phyloP scores from a whole-genome alignment of 2,329 filamentous ascomycete genomes.

The Ophiostoma perfectum region DNA sequence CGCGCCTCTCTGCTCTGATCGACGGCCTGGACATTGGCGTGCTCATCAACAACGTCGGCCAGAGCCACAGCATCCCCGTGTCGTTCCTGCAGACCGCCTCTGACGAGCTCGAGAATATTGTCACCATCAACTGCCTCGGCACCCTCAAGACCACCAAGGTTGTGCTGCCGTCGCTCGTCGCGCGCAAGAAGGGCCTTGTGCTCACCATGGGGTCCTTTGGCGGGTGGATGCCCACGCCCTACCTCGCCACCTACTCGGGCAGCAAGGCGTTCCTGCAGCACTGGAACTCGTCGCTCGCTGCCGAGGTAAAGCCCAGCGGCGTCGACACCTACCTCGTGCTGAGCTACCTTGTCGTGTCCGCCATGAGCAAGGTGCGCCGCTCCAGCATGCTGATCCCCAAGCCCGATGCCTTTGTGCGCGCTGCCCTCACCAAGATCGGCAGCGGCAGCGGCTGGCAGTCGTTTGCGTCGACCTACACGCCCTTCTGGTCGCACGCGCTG shows the following conservation, averaged over 20 bases:
- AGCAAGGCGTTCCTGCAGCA: conserved; percentile 97
- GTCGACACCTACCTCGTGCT: conserved; percentile 89
- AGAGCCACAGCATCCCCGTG: conserved; percentile 88
- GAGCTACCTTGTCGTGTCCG: conserved; percentile 87
- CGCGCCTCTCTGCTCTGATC: conserved; percentile 62
- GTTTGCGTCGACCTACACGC: conserved; percentile 78
- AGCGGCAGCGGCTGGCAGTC: conserved; percentile 77
- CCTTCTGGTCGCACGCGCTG: conserved; percentile 85
- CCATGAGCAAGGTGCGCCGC: conserved; percentile 93
- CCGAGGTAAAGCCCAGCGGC: conserved; percentile 73
- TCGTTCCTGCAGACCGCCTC: conserved; percentile 74
- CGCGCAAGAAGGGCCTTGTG: conserved; percentile 80
- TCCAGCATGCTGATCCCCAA: conserved; percentile 72
- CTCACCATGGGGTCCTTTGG: conserved; percentile 97
- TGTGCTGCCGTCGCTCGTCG: conserved; percentile 76
- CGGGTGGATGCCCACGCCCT: conserved; percentile 83
- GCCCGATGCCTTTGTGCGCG: conserved; percentile 73
- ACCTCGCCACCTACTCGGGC: conserved; percentile 92
- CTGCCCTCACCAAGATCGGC: conserved; percentile 75
- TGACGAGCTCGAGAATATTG: conserved; percentile 79
- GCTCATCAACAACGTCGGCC: conserved; percentile 93
- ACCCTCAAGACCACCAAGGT: conserved; percentile 85
- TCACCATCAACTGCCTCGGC: conserved; percentile 92
- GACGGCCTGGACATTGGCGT: conserved; percentile 74
- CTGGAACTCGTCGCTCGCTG: conserved; percentile 82